A percentile compares a stretch with the other conserved stretches of the same genome.
phyloP scores from a whole-genome alignment of 208 protist species.

The Crithidia thermophila region DNA sequence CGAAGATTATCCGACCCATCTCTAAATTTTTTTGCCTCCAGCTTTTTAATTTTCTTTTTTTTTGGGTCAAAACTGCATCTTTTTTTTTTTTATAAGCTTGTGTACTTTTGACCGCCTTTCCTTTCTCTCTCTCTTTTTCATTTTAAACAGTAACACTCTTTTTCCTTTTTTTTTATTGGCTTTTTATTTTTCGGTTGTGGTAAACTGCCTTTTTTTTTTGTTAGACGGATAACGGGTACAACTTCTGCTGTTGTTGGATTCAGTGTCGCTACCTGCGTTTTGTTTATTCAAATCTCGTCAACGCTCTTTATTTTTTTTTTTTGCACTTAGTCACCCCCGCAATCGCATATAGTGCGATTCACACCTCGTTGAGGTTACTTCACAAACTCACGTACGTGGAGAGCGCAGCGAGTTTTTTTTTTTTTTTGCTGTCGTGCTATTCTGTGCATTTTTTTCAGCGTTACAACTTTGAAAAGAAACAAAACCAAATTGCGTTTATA shows the following conservation, averaged over 20 bases:
- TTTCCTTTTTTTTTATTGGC: slow-evolving; percentile 9
- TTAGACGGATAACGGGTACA: neutral
- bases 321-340: too few species aligned
- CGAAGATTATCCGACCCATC: too few species aligned
- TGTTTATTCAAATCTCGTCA: neutral
- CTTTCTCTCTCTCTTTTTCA: slow-evolving; percentile 1
- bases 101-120: neutral
- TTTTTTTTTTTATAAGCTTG: slow-evolving; percentile 7
- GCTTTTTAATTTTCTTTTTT: slow-evolving; percentile 1
- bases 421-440: neutral
- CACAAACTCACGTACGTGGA: too few species aligned
- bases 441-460: too few species aligned
- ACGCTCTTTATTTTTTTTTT: neutral
- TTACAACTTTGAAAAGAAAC: too few species aligned
- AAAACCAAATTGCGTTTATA: too few species aligned
- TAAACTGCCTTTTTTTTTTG: neutral
- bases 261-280: too few species aligned
- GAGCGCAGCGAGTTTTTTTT: too few species aligned
- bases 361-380: too few species aligned
- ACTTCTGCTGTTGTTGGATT: too few species aligned
- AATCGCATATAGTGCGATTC: neutral
- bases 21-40: neutral
- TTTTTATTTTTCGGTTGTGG: slow-evolving; percentile 4
- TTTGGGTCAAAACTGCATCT: neutral
- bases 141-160: neutral